Percentiles rank a stretch among this genome's conserved stretches.
Conservation (phyloP, 257 asterid species). For the Buddleja alternifolia region DNA sequence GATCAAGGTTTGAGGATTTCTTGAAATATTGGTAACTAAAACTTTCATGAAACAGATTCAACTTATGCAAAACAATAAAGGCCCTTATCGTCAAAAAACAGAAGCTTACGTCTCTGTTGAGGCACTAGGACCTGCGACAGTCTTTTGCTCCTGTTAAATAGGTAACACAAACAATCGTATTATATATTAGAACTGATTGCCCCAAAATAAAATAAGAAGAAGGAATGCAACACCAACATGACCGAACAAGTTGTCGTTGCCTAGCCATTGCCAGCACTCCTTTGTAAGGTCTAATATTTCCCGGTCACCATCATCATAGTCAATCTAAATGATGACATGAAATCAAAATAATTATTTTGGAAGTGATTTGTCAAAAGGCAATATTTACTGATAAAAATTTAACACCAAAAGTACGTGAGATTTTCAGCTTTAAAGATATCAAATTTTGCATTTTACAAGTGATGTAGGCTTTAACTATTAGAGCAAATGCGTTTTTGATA, state of each 20-base stretch:
- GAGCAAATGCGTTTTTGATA: slow-evolving; percentile 1
- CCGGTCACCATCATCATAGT: slow-evolving; percentile 36
- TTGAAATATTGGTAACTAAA: neutral
- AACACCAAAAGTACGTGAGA: neutral
- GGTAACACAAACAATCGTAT: neutral
- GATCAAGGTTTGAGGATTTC: neutral
- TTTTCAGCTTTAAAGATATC: neutral
- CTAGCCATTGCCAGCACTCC: slow-evolving; percentile 37
- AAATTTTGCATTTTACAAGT: slow-evolving; percentile 9
- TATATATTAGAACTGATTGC: too few species aligned
- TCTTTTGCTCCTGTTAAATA: slow-evolving; percentile 20
- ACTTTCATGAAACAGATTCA: neutral
- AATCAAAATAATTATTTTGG: neutral
- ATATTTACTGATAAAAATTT: neutral
- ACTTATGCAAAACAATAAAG: neutral
- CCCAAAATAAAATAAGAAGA: slow-evolving; percentile 9
- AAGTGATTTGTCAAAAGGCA: neutral
- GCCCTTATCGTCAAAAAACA: neutral
- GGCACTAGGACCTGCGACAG: neutral
- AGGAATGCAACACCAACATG: slow-evolving; percentile 6
- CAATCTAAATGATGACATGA: slow-evolving; percentile 31
- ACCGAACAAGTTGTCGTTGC: neutral
- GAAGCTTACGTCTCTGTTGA: slow-evolving; percentile 16
- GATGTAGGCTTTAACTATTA: neutral
- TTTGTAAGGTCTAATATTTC: slow-evolving; percentile 34